Base-by-base conservation (phyloP, 2,329 filamentous ascomycete species). In the Trichoderma asperellum region DNA sequence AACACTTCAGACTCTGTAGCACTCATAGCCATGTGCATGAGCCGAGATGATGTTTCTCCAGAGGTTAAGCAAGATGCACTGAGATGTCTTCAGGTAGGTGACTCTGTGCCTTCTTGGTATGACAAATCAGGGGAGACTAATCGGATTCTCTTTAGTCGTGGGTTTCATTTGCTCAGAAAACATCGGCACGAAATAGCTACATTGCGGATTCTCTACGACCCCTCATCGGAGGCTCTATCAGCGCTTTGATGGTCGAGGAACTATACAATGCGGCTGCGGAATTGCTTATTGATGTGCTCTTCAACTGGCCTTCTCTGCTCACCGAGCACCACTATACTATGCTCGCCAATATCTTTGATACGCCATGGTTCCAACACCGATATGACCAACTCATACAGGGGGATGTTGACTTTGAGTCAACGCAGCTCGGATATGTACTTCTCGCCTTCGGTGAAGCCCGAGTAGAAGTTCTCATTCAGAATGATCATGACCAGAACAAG, bases 161-260 rank as follows among this genome's bases (percentile, higher is more conserved):
- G 91, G 85, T 93, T 37, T 84, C 88, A 73, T 94, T 93, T 75
- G 89, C 89, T 5, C 91, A 93, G 74, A 86, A 87, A 40, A 84
- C 87, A 34, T 88, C 89, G 61, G 81, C 86, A 3, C 84, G 86
- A 57, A 85, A 86, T 40, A 85, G 85, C 18, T 82, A 86, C 18
- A 82, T 91, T 37, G 81, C 91, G 2, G 81, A 84, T 21, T 83
- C 87, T 21, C 82, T 94, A 16, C 87, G 86, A 37, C 82, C 84
- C 2, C 80, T 93, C 4, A 84, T 91, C 2, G 83, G 85, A 35
- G 83, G 86, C 4, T 85, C 88, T 27, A 85, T 93, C 29, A 79
- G 85, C 32, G 89, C 88, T 57, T 81, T 95, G 10, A 80, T 85
- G 27, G 81, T 87, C 43, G 84, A 89, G 34, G 81, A 86, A 24